Conservation (phyloP, 2,329 filamentous ascomycete species). For the Penicillium sp. region DNA sequence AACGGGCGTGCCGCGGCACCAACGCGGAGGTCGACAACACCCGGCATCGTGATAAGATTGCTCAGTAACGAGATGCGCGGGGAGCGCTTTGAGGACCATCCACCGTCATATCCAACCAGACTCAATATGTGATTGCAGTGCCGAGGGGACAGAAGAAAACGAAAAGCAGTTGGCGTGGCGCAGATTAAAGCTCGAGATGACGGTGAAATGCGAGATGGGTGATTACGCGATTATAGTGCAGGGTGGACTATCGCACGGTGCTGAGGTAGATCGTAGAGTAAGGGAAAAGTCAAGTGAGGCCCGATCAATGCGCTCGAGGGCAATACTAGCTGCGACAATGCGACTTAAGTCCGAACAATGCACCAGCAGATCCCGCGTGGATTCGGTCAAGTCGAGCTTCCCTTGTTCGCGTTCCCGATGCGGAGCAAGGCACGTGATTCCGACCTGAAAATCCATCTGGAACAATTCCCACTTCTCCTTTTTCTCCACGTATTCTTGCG, state of each 20-base stretch:
- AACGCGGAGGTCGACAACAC: conserved; percentile 36
- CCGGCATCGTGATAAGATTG: conserved; percentile 37
- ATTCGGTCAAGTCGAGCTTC: conserved; percentile 9
- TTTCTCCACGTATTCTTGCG: conserved; percentile 3
- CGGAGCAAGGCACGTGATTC: conserved; percentile 23
- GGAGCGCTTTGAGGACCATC: conserved; percentile 35
- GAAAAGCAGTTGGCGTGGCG: neutral
- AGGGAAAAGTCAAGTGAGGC: neutral
- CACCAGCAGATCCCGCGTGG: neutral
- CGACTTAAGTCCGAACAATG: neutral
- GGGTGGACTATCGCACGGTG: neutral
- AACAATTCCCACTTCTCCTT: conserved; percentile 9
- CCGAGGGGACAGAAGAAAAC: neutral
- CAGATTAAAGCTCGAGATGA: neutral
- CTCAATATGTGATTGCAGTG: conserved; percentile 12
- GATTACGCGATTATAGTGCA: neutral
- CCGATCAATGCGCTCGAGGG: neutral
- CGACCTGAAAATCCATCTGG: conserved; percentile 19
- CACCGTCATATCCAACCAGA: conserved; percentile 39
- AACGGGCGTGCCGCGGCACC: conserved; percentile 26
- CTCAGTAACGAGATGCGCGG: conserved; percentile 39
- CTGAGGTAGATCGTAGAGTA: neutral
- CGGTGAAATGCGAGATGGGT: neutral
- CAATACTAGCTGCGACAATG: neutral
- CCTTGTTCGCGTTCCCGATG: conserved; percentile 22